phyloP scores from a whole-genome alignment of 73 alveolate species.

The Blepharisma japonicum region DNA sequence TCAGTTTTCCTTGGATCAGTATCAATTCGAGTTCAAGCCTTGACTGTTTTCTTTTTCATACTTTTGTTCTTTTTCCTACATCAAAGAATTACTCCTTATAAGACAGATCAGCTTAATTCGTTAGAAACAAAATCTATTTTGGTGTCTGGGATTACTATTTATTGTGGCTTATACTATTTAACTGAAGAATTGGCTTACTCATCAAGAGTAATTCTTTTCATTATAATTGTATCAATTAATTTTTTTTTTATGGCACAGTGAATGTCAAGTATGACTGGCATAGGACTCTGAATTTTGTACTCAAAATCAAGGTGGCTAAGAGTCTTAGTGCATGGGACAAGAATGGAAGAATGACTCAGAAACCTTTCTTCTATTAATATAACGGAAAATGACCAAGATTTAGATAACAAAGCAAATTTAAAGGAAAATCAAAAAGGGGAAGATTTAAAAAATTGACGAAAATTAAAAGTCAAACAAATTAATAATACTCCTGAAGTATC shows the following conservation, averaged over 20 bases:
- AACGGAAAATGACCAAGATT: too few relatives aligned
- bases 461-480: too few relatives aligned
- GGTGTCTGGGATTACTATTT: constrained; percentile 27
- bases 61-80: background rate
- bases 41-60: background rate
- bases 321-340: too few relatives aligned
- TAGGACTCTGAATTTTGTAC: background rate
- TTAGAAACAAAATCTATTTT: background rate
- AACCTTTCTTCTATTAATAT: too few relatives aligned
- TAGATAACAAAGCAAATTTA: too few relatives aligned
- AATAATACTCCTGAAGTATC: too few relatives aligned
- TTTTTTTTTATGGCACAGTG: background rate
- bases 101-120: constrained; percentile 3
- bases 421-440: too few relatives aligned
- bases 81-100: background rate
- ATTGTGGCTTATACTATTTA: constrained; percentile 17
- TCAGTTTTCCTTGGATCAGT: background rate
- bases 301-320: too few relatives aligned
- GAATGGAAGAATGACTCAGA: too few relatives aligned
- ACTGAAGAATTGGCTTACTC: background rate
- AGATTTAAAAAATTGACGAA: too few relatives aligned
- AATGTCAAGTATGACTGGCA: background rate
- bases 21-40: constrained; percentile 3
- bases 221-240: background rate
- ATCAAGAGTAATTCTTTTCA: background rate